Evolutionary conservation across 768 basidiomycete species (phyloP).

Genomic region (Lepiota brunneoincarnata): DNA sequence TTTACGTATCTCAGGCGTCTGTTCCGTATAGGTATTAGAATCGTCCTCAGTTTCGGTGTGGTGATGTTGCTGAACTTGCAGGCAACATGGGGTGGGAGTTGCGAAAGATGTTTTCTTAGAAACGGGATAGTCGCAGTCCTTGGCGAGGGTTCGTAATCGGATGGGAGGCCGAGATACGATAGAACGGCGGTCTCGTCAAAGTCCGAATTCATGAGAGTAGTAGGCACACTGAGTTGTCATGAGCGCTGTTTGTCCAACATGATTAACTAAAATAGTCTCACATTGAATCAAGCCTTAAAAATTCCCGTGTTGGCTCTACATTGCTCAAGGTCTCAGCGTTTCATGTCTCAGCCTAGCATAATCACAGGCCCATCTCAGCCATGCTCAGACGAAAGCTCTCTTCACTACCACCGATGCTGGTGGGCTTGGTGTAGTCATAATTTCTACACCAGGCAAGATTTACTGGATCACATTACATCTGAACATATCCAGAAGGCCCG

Average conservation of each 20-base stretch:
- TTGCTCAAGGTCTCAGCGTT: not conserved
- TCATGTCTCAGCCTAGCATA: not conserved
- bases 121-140: conserved; percentile 57
- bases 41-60: conserved; percentile 65
- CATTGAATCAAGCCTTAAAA: too few species aligned
- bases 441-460: conserved; percentile 34
- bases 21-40: conserved; percentile 66
- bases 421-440: conserved; percentile 54
- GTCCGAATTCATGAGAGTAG: conserved; percentile 12
- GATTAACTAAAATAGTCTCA: too few species aligned
- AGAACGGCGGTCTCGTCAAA: conserved; percentile 35
- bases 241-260: too few species aligned
- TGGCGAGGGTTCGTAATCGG: conserved; percentile 61
- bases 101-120: conserved; percentile 51
- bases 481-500: conserved; percentile 44
- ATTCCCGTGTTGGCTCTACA: too few species aligned
- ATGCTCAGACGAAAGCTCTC: conserved; percentile 4
- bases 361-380: not conserved
- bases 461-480: conserved; percentile 43
- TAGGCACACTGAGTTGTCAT: too few species aligned
- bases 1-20: conserved; percentile 63
- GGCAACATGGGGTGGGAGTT: conserved; percentile 69
- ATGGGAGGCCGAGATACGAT: conserved; percentile 55
- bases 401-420: conserved; percentile 34
- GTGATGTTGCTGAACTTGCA: conserved; percentile 41